These are phyloP conservation scores for Lepidium didymum DNA, from an alignment of 345 rosid genomes.

Conservation along the genomic window DNA sequence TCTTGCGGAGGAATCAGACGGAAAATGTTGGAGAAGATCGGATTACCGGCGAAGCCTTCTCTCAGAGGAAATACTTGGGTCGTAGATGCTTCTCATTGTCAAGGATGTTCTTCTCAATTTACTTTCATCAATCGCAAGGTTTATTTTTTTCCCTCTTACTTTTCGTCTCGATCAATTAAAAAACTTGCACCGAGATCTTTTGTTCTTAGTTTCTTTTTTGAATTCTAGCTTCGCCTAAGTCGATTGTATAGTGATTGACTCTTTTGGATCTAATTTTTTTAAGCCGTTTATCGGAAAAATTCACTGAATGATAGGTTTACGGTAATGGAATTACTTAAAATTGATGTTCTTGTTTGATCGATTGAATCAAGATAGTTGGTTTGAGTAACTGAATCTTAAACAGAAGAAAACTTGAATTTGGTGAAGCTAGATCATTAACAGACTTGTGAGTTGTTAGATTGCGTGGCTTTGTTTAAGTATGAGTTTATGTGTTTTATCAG, in stretches of 20 bases:
- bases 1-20: neutral
- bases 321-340: neutral
- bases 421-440: neutral
- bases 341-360: neutral
- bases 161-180: neutral
- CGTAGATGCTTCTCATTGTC: constrained; percentile 85
- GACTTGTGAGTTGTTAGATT: neutral
- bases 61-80: constrained; percentile 76
- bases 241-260: neutral
- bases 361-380: neutral
- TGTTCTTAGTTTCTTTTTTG: neutral
- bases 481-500: constrained; percentile 33
- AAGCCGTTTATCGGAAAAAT: neutral
- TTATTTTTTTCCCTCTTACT: neutral
- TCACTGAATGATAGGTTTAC: neutral
- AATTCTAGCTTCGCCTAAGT: neutral
- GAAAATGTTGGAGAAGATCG: constrained; percentile 81
- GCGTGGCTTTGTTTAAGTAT: neutral
- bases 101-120: constrained; percentile 89
- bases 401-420: neutral
- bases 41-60: constrained; percentile 87
- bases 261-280: constrained; percentile 14
- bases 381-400: neutral
- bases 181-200: neutral
- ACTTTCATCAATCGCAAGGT: constrained; percentile 99